Percentiles rank a stretch among this genome's conserved stretches.
phyloP scores from a whole-genome alignment of 2,329 filamentous ascomycete genomes.

The Pseudocercospora fuligena region DNA sequence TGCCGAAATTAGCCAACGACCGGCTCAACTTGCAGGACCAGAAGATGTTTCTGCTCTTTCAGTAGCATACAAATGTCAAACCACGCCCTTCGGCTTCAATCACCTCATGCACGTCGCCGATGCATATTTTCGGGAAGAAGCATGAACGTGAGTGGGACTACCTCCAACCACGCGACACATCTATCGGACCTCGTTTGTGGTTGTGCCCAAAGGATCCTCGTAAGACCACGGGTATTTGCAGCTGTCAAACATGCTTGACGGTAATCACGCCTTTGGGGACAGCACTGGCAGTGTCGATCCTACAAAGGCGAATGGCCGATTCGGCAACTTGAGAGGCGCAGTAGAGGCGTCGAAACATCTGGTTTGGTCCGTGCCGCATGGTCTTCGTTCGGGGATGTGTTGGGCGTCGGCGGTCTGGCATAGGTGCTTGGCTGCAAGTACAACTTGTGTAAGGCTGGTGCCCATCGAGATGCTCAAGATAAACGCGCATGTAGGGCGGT shows the following conservation, averaged over 20 bases:
- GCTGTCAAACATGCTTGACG: constrained; percentile 25
- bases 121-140: constrained; percentile 20
- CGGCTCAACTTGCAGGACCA: not conserved
- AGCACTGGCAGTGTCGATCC: not conserved
- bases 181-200: constrained; percentile 21
- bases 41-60: not conserved
- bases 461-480: not conserved
- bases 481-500: not conserved
- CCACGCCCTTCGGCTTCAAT: constrained; percentile 10
- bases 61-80: constrained; percentile 11
- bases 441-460: not conserved
- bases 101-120: constrained; percentile 24
- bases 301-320: not conserved
- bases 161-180: constrained; percentile 24
- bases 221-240: constrained; percentile 26
- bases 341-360: not conserved
- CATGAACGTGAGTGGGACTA: constrained; percentile 24
- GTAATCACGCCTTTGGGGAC: not conserved
- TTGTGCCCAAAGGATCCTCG: constrained; percentile 18
- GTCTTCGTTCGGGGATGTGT: not conserved
- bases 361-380: not conserved
- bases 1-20: not conserved
- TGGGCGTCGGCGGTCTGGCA: not conserved
- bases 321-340: not conserved
- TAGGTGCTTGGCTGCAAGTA: not conserved